Conservation (phyloP, 176 grass and related monocot species). For the Dactylis glomerata region DNA sequence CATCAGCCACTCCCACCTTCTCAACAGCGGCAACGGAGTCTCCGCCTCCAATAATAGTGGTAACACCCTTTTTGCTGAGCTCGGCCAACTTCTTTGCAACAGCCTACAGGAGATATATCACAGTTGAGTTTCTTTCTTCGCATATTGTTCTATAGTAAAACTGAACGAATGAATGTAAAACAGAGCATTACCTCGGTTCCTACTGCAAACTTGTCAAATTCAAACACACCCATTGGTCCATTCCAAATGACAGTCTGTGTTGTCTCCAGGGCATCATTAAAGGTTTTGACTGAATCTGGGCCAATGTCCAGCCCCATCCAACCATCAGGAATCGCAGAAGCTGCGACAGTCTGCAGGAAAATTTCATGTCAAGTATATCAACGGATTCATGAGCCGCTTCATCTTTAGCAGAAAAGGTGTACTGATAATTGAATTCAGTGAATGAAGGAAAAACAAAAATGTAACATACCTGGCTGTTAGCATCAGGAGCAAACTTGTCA, state of each 20-base stretch:
- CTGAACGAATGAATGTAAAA: neutral
- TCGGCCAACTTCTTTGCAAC: conserved; percentile 73
- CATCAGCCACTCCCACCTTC: conserved; percentile 77
- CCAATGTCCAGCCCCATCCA: conserved; percentile 86
- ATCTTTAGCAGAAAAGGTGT: conserved; percentile 2
- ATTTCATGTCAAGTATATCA: neutral
- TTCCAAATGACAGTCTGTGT: conserved; percentile 75
- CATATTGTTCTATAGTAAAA: neutral
- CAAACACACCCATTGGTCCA: conserved; percentile 76
- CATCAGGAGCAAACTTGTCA: conserved; percentile 79
- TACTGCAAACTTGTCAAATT: conserved; percentile 64
- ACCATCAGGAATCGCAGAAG: conserved; percentile 73
- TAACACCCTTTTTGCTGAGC: conserved; percentile 62
- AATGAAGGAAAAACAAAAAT: neutral
- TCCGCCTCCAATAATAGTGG: conserved; percentile 77
- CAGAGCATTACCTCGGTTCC: conserved; percentile 55
- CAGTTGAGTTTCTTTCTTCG: neutral
- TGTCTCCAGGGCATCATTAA: conserved; percentile 56
- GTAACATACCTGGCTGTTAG: conserved; percentile 51
- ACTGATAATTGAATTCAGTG: neutral
- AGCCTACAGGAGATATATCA: conserved; percentile 41
- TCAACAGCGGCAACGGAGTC: conserved; percentile 76
- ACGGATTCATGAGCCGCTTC: neutral
- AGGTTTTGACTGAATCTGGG: conserved; percentile 51
- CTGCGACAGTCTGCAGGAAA: conserved; percentile 41